Conservation (phyloP, 331 rosid genomes). For the Quercus lobata region DNA sequence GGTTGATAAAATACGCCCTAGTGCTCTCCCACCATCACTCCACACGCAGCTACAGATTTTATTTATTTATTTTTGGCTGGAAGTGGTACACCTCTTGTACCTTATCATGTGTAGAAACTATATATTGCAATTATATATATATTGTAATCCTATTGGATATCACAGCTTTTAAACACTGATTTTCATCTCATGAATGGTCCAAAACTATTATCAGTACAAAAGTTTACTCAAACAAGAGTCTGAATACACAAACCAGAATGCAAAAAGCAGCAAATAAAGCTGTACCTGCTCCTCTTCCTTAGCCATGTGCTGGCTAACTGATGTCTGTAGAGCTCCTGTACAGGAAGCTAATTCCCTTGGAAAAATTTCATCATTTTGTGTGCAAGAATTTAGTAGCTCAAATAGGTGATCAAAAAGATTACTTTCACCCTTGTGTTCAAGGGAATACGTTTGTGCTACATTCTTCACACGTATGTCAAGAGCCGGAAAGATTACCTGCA, state of each 20-base stretch:
- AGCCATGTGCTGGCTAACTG: constrained; percentile 97
- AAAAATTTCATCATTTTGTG: constrained; percentile 65
- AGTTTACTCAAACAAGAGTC: not conserved
- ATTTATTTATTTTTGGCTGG: not conserved
- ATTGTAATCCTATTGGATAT: not conserved
- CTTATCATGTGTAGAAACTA: not conserved
- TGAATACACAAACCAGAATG: not conserved
- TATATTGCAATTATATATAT: not conserved
- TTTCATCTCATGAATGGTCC: not conserved
- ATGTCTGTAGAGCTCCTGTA: constrained; percentile 86
- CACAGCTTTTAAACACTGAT: not conserved
- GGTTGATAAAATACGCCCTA: not conserved
- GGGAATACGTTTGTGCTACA: constrained; percentile 94
- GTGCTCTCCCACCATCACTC: not conserved
- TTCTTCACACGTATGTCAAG: constrained; percentile 98
- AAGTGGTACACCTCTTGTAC: not conserved
- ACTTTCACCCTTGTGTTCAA: constrained; percentile 93
- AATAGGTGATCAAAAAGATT: constrained; percentile 81
- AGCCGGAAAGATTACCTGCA: constrained; percentile 96
- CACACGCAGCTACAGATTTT: not conserved
- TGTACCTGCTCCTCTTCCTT: constrained; percentile 98
- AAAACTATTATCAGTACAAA: not conserved
- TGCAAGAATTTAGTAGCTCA: constrained; percentile 64
- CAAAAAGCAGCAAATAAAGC: constrained; percentile 19
- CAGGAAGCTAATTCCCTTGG: constrained; percentile 94